phyloP scores from a whole-genome alignment of 352 stramenopile genomes.

The Globisporangium echinulatum region DNA sequence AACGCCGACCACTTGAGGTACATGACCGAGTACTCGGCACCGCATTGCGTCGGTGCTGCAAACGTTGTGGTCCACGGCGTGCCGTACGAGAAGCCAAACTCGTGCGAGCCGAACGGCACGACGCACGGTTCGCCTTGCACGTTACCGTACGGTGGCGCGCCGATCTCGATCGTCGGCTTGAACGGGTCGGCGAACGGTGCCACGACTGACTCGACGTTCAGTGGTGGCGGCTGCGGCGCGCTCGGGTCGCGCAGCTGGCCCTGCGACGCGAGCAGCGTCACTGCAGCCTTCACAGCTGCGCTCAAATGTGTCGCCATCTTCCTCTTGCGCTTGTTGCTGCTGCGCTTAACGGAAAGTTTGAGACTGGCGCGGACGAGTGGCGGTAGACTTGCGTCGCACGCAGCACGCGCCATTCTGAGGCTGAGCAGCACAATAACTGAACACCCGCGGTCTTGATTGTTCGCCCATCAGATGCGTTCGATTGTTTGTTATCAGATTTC shows the following conservation, averaged over 20 bases:
- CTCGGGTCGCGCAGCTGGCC: slow-evolving; percentile 19
- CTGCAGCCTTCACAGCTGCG: slow-evolving; percentile 14
- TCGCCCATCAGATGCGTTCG: too few species aligned
- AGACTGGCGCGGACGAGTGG: too few species aligned
- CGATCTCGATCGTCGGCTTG: slow-evolving; percentile 35
- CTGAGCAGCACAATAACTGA: too few species aligned
- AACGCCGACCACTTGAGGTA: slow-evolving; percentile 51
- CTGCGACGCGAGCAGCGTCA: slow-evolving; percentile 30
- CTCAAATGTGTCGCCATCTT: slow-evolving; percentile 8
- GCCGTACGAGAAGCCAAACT: slow-evolving; percentile 53
- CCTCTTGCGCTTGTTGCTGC: too few species aligned
- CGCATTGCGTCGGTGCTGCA: slow-evolving; percentile 26
- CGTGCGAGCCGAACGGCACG: slow-evolving; percentile 36
- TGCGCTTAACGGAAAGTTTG: too few species aligned
- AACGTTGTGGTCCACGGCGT: slow-evolving; percentile 41
- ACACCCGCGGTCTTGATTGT: too few species aligned
- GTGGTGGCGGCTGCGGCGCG: slow-evolving; percentile 3
- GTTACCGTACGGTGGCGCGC: slow-evolving; percentile 32
- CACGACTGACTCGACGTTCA: slow-evolving; percentile 4
- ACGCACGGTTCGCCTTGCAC: slow-evolving; percentile 34
- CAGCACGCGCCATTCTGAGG: too few species aligned
- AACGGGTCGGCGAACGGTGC: slow-evolving; percentile 5
- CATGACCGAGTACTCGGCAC: slow-evolving; percentile 35
- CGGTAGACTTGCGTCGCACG: too few species aligned
- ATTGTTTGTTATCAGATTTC: too few species aligned